Base-by-base conservation (phyloP, 805 yeast genomes). In the Yamadazyma philogaea region DNA sequence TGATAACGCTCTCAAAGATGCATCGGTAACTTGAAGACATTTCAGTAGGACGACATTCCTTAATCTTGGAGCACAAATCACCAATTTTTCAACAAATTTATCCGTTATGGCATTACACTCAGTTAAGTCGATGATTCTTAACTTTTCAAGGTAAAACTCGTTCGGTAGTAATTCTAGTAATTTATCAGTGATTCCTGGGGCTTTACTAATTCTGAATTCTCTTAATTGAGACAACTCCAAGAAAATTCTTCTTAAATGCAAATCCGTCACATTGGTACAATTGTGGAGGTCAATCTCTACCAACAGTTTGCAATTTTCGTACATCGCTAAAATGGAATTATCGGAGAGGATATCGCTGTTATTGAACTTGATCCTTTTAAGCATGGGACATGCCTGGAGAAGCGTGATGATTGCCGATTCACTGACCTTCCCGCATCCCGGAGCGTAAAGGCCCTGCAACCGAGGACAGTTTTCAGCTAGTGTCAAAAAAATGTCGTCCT, bases 201-300 rank as follows among this genome's bases (percentile, higher is more conserved):
- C 86, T 49, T 79, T 81, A 12, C 91, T 82, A 6, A 90, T 76
- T 56, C 95, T 79, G 54, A 91, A 82, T 61, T 91, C 97, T 50
- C 96, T 75, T 40, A 91, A 68, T 48, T 80, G 86, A n/a, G 79
- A 76, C 36, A 89, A 70, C 20, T 77, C 78, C 14, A 70, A 59
- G 51, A 89, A 81, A 6, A 86, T 66, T 8, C 61, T 61, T 42
- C 74, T 67, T 37, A 89, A 70, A 34, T 85, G 71, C n/a, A 56
- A 58, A 58, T 88, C 86, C 11, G 85, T 77, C 28, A 90, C 78
- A 48, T 77, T 72, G n/a, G 82, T 77, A 63, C 96, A 85, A 34
- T 81, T 82, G 51, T 88, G 90, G 38, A 91, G 72, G 63, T 91
- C 98, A 40, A 93, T 83, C 63, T 91, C 99, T 14, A 90, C 95